These are phyloP conservation scores for Globisporangium paroecandrum DNA, from an alignment of 352 stramenopile genomes.

Conservation along the genomic window DNA sequence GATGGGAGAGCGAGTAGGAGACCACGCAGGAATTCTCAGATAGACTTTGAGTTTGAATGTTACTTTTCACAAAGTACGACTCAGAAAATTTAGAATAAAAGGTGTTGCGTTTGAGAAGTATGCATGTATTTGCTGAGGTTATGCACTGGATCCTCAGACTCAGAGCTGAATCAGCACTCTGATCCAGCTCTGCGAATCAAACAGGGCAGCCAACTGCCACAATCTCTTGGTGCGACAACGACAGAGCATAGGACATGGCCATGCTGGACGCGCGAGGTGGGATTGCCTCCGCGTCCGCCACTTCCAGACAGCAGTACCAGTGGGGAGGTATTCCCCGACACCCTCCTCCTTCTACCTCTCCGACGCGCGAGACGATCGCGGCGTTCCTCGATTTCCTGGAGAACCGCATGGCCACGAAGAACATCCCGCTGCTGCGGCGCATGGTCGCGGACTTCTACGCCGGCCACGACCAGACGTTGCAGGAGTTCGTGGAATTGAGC, in stretches of 20 bases:
- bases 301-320: background rate
- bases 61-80: too few relatives aligned
- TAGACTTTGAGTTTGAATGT: too few relatives aligned
- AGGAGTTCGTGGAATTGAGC: slow-evolving; percentile 31
- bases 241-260: background rate
- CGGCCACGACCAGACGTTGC: slow-evolving; percentile 26
- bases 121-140: too few relatives aligned
- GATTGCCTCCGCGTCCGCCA: too few relatives aligned
- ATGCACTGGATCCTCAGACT: too few relatives aligned
- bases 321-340: background rate
- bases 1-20: too few relatives aligned
- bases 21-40: too few relatives aligned
- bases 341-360: background rate
- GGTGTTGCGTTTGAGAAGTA: too few relatives aligned
- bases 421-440: slow-evolving; percentile 24
- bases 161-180: too few relatives aligned
- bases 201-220: background rate
- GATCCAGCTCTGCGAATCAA: too few relatives aligned
- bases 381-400: slow-evolving; percentile 35
- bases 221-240: background rate
- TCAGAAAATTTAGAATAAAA: too few relatives aligned
- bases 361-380: background rate
- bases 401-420: slow-evolving; percentile 26
- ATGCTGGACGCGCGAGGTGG: background rate
- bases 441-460: slow-evolving; percentile 27